Evolutionary conservation across 2,329 filamentous ascomycete species (phyloP), one percentile per base, ranked within the genome.

Genomic region (Xylariomycetidae sp.): DNA sequence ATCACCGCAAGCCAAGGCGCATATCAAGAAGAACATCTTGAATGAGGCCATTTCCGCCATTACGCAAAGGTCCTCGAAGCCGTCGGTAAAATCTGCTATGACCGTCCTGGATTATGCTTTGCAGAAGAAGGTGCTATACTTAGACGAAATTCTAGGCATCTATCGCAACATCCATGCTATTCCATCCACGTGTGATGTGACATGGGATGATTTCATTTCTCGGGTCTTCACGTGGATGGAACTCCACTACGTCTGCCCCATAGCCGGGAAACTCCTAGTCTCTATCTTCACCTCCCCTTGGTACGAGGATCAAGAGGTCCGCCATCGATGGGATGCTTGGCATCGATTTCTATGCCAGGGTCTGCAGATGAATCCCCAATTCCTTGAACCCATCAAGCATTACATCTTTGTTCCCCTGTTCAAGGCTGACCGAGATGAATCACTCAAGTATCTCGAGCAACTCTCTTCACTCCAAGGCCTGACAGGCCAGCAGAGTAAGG

Each of bases 21-120:
- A 52, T 4, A 61, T 70, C 19, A 74, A 71, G 45, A 45, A 53
- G 13, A 53, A 51, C 12, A 63, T 82, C 6, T 48, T 80, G 12
- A 55, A 66, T 16, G 70, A 63, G 5, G 66, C 80, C 6, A 50
- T 84, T 12, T 70, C 73, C 2, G 75, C 82, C 11, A 69, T 85
- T 26, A 67, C 71, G 15, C 70, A 75, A 36, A 68, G 74, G 39
- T 77, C 77, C 20, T 68, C 77, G 12, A 79, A 75, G 42, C 72
- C 79, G 8, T 67, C 81, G 32, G 77, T 80, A 25, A 87, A 87
- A 53, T 82, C 82, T 22, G 76, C 80, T 6, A 72, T 88, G 40
- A 80, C 81, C 49, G 74, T 74, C 12, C 61, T 87, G 23, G 78
- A 83, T 30, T 72, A 80, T 48, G 73, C 88, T 36, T 52, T 88